Base-by-base conservation (phyloP, 331 rosid genomes). In the Cydonia oblonga region DNA sequence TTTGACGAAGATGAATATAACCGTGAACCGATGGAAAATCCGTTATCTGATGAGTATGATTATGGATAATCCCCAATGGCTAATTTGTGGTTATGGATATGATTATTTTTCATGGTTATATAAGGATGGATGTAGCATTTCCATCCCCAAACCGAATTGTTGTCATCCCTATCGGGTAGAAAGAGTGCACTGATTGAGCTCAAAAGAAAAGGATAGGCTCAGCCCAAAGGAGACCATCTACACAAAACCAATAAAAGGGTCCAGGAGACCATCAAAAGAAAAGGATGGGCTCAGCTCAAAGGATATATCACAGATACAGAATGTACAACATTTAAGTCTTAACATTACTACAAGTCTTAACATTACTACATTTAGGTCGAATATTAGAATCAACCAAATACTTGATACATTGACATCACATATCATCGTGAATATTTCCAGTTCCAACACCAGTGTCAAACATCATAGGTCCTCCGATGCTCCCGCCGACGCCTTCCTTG, bases 401-500 rank as follows among this genome's bases (percentile, higher is more conserved):
- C 24, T 2, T 22, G 15, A 56, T 20, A 56, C 61, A n/a, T 20
- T 1, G 15, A 22, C 8, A 56, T 56, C 61, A 22, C 28, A 20
- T 9, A 56, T 6, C 15, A 60, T 72, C 60, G 4, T 26, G 59
- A 30, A 29, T 9, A 12, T 42, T 62, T 44, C 59, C 30, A 9
- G 52, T 12, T n/a, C 76, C 69, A 60, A 64, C 26, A 13, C 68
- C 68, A 13, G 46, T 11, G 20, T 72, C 44, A 3, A 60, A 42
- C 3, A 26, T 18, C 59, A 40, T 2, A 11, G 76, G 29, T 35
- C 40, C 76, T 60, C 44, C 68, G 22, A 13, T 13, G 44, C 68
- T 26, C 1, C 60, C 46, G 1, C 29, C 6, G 7, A 81, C 84
- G 56, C 81, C 87, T 29, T 85, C 89, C 82, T 78, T 64, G 49